Evolutionary conservation across 2,329 filamentous ascomycete genomes (phyloP), one percentile per base, ranked within the genome.

Genomic region (Xylariales sp.): DNA sequence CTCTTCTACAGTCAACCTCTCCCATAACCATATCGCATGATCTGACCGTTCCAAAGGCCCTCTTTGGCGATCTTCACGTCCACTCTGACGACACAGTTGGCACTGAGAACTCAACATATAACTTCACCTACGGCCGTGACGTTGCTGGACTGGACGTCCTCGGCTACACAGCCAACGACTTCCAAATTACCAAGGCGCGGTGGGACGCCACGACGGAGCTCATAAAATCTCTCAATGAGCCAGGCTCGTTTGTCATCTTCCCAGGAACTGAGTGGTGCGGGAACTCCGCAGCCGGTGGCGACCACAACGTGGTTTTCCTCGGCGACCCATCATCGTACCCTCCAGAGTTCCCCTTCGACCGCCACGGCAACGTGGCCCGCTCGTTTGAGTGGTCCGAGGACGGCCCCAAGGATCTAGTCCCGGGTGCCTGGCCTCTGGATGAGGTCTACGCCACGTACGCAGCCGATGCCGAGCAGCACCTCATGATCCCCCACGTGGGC

Each of bases 151-250:
- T 63, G 1, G 60, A 64, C 19, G 44, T 62, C 8, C 50, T 63
- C 1, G 59, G 60, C 3, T 62, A 63, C 42, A 62, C 60, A 1
- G 61, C 60, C 16, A 63, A 64, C 41, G 59, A 63, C 38, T 64
- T 62, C 48, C 57, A 63, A 35, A 53, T 63, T 42, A 63, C 59
- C 19, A 44, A 54, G 29, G 33, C 47, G 8, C 44, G 46, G n/a
- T 63, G 60, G 58, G 46, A 55, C 12, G 24, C 44, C 4, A 61
- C 54, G 7, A 41, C 56, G 3, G 50, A 46, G 0, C 46, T 52
- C 12, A 55, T 57, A 33, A 47, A 40, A 10, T 8, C 31, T 1
- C 24, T 37, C 19, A 41, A 41, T n/a, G 27, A 7, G 17, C 15
- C 27, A n/a, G 40, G 40, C 34, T 21, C 33, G 20, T 33, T 41